Evolutionary conservation across 2,329 filamentous ascomycete genomes (phyloP), one percentile per base, ranked within the genome.

Genomic region (Diplocarpon rosae): DNA sequence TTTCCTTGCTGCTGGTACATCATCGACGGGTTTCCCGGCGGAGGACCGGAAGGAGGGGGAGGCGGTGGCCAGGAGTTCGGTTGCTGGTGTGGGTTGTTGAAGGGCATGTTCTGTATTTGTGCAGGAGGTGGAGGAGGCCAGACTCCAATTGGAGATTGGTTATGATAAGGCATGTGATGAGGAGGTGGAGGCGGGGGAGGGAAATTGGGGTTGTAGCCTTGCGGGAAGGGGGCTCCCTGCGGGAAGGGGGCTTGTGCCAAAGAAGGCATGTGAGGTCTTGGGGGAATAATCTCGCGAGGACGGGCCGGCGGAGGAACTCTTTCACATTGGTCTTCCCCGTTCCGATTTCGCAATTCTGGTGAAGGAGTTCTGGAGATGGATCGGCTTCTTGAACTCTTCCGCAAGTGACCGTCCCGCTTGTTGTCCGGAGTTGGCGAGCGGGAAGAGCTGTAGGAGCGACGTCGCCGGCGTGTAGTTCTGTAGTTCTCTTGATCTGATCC

Each of bases 401-500:
- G 45, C 36, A 49, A 48, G 30, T 48, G 32, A 17, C 46, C 40
- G 24, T 49, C 49, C 29, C 46, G 48, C 16, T 43, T 42, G 10
- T 30, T 43, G n/a, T 47, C 48, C 15, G 56, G 51, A 3, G 56
- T 56, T 12, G 47, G 49, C 12, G 58, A 60, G 5, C 55, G 52
- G 36, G 59, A 61, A 13, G 56, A 58, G 40, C 51, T 59, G 41
- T 60, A 60, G 17, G 57, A 59, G 10, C 53, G 49, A 43, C 55
- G 52, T 9, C 53, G 53, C 32, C 54, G 53, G 31, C 53, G 56
- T 20, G 45, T 50, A 44, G 48, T 42, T 40, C 52, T 37, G 20
- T 46, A 45, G 12, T 42, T 44, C 27, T 46, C 49, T 29, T 38
- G 44, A 37, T 53, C 57, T 27, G 50, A 55, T 5, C 27, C 40